A percentile compares a stretch with the other conserved stretches of the same genome.
These are phyloP conservation scores for Botrytis fragariae DNA, from an alignment of 2,329 filamentous ascomycete species.

Conservation along the genomic window DNA sequence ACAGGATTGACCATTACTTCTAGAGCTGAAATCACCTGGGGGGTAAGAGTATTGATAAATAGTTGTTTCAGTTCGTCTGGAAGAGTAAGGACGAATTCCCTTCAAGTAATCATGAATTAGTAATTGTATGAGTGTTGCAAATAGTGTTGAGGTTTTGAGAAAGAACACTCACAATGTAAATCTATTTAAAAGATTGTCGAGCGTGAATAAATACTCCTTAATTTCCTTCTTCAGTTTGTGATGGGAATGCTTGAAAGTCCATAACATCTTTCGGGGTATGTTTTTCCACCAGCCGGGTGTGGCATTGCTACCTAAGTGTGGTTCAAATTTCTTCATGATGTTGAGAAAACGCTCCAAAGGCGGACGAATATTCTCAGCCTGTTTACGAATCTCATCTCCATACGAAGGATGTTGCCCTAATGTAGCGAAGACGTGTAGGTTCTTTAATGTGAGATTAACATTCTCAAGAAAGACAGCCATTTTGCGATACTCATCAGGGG, in stretches of 20 bases:
- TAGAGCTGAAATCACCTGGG: not conserved
- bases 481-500: conserved; percentile 2
- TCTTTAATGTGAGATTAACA: not conserved
- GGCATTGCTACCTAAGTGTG: not conserved
- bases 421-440: not conserved
- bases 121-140: not conserved
- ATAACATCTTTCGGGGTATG: not conserved
- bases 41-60: not conserved
- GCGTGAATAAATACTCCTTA: not conserved
- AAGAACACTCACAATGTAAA: not conserved
- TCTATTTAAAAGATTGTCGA: not conserved
- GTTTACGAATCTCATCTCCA: not conserved
- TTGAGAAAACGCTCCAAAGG: not conserved
- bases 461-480: not conserved
- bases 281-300: not conserved
- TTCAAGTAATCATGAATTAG: not conserved
- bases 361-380: not conserved
- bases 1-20: not conserved
- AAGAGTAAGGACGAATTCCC: not conserved
- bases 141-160: fast-evolving
- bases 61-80: not conserved
- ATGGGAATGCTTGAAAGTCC: not conserved
- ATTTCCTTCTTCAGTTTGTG: not conserved
- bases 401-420: not conserved
- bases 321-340: not conserved